Evolutionary conservation across 495 filamentous ascomycete genomes (phyloP).

Genomic region (Tuber brumale): DNA sequence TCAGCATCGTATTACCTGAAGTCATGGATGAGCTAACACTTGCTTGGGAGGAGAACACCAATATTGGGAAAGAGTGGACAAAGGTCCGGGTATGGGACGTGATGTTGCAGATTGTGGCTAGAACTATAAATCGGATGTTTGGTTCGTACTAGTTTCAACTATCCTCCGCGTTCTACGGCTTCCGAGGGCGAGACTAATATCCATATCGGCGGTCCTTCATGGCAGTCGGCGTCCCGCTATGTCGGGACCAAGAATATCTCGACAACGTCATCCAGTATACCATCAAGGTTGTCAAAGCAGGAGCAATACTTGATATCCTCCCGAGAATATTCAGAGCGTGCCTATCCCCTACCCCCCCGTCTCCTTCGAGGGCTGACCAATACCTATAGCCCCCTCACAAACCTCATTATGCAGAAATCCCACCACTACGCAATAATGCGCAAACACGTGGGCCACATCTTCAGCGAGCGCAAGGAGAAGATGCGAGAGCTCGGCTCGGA

Average conservation of each 20-base stretch:
- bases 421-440: background rate
- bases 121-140: conserved; percentile 29
- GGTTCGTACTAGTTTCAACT: background rate
- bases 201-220: background rate
- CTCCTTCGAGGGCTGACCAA: background rate
- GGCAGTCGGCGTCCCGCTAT: conserved; percentile 27
- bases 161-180: background rate
- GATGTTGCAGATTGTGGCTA: conserved; percentile 29
- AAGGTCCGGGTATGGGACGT: conserved; percentile 25
- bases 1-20: conserved; percentile 34
- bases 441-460: conserved; percentile 26
- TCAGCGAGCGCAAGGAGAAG: conserved; percentile 33
- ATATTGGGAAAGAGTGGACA: conserved; percentile 32
- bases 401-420: background rate
- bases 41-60: conserved; percentile 31
- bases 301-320: conserved; percentile 27
- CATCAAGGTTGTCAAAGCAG: conserved; percentile 3
- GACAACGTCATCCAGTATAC: conserved; percentile 28
- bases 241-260: conserved; percentile 34
- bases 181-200: background rate
- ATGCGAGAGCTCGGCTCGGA: conserved; percentile 25
- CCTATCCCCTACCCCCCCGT: background rate
- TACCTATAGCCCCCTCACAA: background rate
- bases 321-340: conserved; percentile 21
- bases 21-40: conserved; percentile 29